These are phyloP conservation scores for Paracamarosporium sp. DNA, from an alignment of 2,329 filamentous ascomycete species.

Conservation along the genomic window DNA sequence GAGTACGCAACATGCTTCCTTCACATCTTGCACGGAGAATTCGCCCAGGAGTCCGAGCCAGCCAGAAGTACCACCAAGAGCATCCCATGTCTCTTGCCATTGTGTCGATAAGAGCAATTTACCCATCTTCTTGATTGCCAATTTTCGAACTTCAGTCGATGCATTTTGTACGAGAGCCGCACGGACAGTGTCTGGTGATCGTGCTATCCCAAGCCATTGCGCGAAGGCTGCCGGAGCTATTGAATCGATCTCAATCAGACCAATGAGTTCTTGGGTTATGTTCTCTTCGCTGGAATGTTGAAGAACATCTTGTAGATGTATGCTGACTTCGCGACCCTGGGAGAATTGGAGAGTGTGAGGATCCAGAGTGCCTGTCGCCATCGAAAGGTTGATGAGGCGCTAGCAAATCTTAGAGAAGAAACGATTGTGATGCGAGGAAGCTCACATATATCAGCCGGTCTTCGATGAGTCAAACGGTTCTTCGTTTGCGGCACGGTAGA, in stretches of 20 bases:
- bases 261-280: slow-evolving; percentile 2
- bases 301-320: slow-evolving; percentile 3
- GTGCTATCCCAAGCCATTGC: slow-evolving; percentile 33
- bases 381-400: no score
- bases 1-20: slow-evolving; percentile 24
- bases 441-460: no score
- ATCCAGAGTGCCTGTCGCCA: not conserved
- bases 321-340: not conserved
- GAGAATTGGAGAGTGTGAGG: slow-evolving; percentile 1
- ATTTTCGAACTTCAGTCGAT: slow-evolving; percentile 27
- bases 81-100: slow-evolving; percentile 38
- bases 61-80: slow-evolving; percentile 30
- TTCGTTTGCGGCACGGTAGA: no score
- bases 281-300: not conserved
- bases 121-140: slow-evolving; percentile 26
- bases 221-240: slow-evolving; percentile 24
- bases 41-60: slow-evolving; percentile 29
- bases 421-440: no score
- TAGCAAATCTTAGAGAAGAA: not conserved
- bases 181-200: slow-evolving; percentile 21
- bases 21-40: slow-evolving; percentile 34
- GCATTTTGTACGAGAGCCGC: slow-evolving; percentile 28
- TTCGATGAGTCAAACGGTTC: no score
- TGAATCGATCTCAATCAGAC: slow-evolving; percentile 13
- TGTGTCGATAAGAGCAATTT: slow-evolving; percentile 19